These are phyloP conservation scores for Mercurialis annua DNA, from an alignment of 345 rosid species.

Conservation along the genomic window DNA sequence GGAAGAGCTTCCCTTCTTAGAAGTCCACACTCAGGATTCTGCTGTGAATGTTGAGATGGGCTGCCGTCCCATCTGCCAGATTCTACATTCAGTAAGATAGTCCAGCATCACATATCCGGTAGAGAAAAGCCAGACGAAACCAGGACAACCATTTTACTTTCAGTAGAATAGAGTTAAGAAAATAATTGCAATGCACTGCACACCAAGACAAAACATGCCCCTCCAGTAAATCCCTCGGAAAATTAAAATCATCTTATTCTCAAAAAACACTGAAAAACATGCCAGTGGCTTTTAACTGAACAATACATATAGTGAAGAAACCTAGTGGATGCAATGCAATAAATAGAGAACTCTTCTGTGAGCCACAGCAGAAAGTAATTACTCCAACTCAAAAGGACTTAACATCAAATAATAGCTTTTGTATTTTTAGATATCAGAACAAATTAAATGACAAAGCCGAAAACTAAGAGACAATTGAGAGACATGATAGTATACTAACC, in stretches of 20 bases:
- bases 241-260: background rate
- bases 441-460: background rate
- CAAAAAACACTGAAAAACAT: background rate
- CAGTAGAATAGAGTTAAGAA: background rate
- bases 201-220: background rate
- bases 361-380: background rate
- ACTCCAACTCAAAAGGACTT: background rate
- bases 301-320: background rate
- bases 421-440: background rate
- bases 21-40: slow-evolving; percentile 25
- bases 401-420: background rate
- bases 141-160: background rate
- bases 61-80: slow-evolving; percentile 19
- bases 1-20: slow-evolving; percentile 17
- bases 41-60: slow-evolving; percentile 3
- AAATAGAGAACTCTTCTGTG: background rate
- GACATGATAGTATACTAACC: background rate
- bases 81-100: slow-evolving; percentile 20
- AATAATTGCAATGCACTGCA: background rate
- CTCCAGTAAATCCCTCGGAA: background rate
- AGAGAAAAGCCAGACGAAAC: slow-evolving; percentile 2
- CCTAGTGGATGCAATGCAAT: background rate
- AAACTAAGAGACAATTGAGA: background rate
- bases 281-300: background rate
- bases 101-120: slow-evolving; percentile 8